Evolutionary conservation across 2,329 filamentous ascomycete species (phyloP), one percentile per base, ranked within the genome.

Genomic region (Drechslerella dactyloides): DNA sequence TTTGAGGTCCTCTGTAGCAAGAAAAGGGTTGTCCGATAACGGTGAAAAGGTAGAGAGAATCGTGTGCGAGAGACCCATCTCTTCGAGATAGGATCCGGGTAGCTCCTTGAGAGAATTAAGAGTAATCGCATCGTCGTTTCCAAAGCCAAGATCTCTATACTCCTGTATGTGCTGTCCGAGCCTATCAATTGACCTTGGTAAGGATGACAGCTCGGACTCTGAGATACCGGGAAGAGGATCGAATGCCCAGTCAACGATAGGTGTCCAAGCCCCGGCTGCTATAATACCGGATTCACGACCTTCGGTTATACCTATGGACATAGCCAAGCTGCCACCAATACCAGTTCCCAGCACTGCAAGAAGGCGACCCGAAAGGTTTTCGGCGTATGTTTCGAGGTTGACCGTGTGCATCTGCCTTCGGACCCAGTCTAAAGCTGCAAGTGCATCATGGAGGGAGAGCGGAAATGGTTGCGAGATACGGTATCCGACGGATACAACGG

Each of bases 221-320:
- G 57, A 46, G 37, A 73, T 66, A 8, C 69, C 69, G 1, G 69
- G 69, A 23, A 73, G 63, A 30, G 69, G 69, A 21, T 73, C 69
- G 24, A 73, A 73, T 11, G 61, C 63, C 69, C 69, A 73, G 35
- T 73, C 69, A 10, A 63, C 40, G 11, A 73, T 27, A 7, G 69
- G 69, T 1, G 50, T 11, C 69, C 69, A 73, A 0, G 63, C 53
- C 11, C 62, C 69, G 1, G 24, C 44, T 8, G 62, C 69, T 27
- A 66, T 56, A 19, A 73, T 73, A 10, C 69, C 69, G 5, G 56
- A 62, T 44, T 73, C 62, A 6, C 56, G 61, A n/a, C 69, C 69
- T 55, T 73, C 69, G 17, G 54, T 68, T 23, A 66, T 58, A 23
- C 62, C 62, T 1, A 73, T 68, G 1, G 69, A 66, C 3, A 63